Base-by-base conservation (phyloP, 148 eudicot genomes). In the Vaccinium corymbosum region DNA sequence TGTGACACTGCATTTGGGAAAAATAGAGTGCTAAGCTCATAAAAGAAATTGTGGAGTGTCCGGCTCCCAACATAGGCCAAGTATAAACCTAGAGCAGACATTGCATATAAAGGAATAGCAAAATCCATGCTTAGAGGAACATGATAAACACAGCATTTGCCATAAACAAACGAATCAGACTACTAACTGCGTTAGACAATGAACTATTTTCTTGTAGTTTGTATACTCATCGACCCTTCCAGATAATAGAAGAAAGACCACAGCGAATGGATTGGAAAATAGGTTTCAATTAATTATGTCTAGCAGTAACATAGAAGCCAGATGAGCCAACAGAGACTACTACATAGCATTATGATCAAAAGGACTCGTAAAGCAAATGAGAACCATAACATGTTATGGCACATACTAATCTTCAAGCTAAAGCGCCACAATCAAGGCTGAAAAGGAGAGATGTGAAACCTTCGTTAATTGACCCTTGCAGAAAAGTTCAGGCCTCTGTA, bases 391-490 rank as follows among this genome's bases (percentile, higher is more conserved):
- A 6, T 27, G 25, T 35, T 35, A 16, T 29, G 32, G 48, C 48
- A 46, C 8, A 79, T 20, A 29, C 7, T 79, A 56, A 56, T 35
- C 81, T 79, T 79, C 68, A 79, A 64, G 81, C 81, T 55, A 13
- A 78, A 56, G 53, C 52, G 57, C 51, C 81, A 83, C 22, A 80
- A 71, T 59, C 12, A 38, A 82, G 25, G 53, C 35, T 62, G 57
- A 76, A 89, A 61, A 29, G 56, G 57, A 29, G 70, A 55, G 48
- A n/a, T 25, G 76, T 49, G 20, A 81, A 81, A 97, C 99, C 98
- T 97, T 97, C 16, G 99, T 94, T 68, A 97, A 75, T 83, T 97
- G 98, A 72, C 99, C 98, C 89, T 95, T 97, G 95, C 97, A 89
- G 84, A 97, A 97, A 68, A 97, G 93, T 85, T 97, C 99, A 16